phyloP scores from a whole-genome alignment of 495 filamentous ascomycete species.

The Thermothielavioides terrestris region DNA sequence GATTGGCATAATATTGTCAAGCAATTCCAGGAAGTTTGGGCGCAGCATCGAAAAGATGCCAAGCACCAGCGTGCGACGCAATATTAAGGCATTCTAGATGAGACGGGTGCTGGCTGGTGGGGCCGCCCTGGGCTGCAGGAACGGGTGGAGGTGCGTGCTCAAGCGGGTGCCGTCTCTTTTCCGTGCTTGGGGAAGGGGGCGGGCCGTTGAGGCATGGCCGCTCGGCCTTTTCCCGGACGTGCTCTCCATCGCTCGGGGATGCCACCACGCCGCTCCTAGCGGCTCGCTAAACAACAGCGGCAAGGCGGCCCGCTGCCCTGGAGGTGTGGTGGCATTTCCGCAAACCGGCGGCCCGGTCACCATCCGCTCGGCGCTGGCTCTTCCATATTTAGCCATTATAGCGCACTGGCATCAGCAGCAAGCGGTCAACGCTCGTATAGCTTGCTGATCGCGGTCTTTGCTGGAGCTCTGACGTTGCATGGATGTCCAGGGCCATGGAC shows the following conservation, averaged over 20 bases:
- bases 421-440: neutral
- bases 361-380: neutral
- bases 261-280: conserved; percentile 5
- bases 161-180: conserved; percentile 24
- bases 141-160: conserved; percentile 22
- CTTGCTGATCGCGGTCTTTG: neutral
- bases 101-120: conserved; percentile 9
- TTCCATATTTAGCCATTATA: conserved; percentile 16
- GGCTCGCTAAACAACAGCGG: conserved; percentile 24
- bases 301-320: conserved; percentile 23
- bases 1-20: conserved; percentile 26
- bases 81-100: conserved; percentile 18
- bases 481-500: too few species aligned
- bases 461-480: too few species aligned
- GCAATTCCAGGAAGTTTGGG: conserved; percentile 26
- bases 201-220: neutral
- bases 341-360: conserved; percentile 8
- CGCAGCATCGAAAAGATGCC: conserved; percentile 20
- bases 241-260: too few species aligned
- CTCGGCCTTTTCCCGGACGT: too few species aligned
- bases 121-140: conserved; percentile 20
- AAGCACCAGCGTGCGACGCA: conserved; percentile 23
- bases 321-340: conserved; percentile 16
- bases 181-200: conserved; percentile 12
- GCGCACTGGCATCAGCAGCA: neutral